Evolutionary conservation across 2,329 filamentous ascomycete genomes (phyloP).

Genomic region (Plenodomus biglobosus): DNA sequence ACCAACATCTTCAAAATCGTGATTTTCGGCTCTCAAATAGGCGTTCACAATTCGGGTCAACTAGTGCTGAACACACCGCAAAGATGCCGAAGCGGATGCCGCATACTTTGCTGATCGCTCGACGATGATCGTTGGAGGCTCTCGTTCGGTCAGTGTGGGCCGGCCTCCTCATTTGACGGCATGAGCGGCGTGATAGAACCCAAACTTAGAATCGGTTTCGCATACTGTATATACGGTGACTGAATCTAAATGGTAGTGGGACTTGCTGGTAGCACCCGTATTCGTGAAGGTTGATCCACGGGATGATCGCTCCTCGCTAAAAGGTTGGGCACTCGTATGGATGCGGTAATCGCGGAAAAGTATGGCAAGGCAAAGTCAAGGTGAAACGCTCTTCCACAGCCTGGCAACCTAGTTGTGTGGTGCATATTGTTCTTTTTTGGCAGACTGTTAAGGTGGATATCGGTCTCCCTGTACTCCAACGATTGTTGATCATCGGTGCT

Average conservation of each 20-base stretch:
- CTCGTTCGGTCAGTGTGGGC: not conserved
- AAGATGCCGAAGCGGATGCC: not conserved
- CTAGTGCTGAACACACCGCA: not conserved
- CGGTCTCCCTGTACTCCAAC: slow-evolving; percentile 10
- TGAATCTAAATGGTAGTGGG: not conserved
- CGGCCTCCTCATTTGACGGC: slow-evolving; percentile 7
- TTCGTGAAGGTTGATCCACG: not conserved
- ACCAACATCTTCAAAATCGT: too few relatives aligned
- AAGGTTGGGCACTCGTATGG: slow-evolving; percentile 2
- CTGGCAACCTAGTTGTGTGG: slow-evolving; percentile 15
- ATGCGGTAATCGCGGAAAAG: slow-evolving; percentile 21
- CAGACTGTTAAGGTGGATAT: slow-evolving; percentile 14
- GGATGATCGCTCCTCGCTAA: not conserved
- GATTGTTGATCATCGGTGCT: slow-evolving; percentile 12
- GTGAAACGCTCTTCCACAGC: slow-evolving; percentile 20
- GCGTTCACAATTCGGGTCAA: not conserved
- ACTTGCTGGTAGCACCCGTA: not conserved
- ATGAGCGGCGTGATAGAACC: too few relatives aligned
- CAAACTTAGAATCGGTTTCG: too few relatives aligned
- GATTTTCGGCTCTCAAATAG: too few relatives aligned
- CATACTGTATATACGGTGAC: not conserved
- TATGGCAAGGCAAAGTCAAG: slow-evolving; percentile 7
- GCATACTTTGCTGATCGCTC: not conserved
- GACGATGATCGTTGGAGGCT: slow-evolving; percentile 2
- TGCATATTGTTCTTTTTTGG: slow-evolving; percentile 15